Evolutionary conservation across 805 yeast genomes (phyloP).

Genomic region (Torulaspora indica): DNA sequence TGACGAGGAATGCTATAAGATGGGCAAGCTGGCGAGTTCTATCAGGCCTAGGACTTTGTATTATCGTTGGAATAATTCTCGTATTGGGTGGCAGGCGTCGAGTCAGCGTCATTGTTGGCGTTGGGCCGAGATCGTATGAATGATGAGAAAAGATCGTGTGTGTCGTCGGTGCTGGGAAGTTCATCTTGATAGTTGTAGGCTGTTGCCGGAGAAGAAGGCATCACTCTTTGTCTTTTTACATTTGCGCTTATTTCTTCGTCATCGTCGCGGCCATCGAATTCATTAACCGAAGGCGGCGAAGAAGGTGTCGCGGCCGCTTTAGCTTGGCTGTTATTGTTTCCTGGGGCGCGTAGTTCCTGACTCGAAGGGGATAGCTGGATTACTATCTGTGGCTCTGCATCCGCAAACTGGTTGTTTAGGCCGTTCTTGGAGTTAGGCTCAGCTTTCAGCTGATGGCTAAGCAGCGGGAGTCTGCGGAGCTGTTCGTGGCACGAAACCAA

Average conservation of each 20-base stretch:
- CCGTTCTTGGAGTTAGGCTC: not conserved
- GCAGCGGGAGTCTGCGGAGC: constrained; percentile 28
- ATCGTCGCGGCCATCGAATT: constrained; percentile 5
- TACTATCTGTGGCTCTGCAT: constrained; percentile 19
- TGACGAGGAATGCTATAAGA: not conserved
- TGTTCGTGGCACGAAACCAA: constrained; percentile 31
- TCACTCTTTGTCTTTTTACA: constrained; percentile 25
- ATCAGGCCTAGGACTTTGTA: constrained; percentile 6
- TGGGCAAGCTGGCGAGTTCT: constrained; percentile 2
- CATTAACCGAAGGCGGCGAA: constrained; percentile 7
- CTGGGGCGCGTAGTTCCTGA: constrained; percentile 8
- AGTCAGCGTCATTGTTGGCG: constrained; percentile 18
- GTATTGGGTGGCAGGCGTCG: constrained; percentile 30
- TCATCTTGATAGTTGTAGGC: constrained; percentile 27
- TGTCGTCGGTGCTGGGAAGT: constrained; percentile 15
- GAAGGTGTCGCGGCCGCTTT: constrained; percentile 9
- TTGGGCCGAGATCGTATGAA: constrained; percentile 18
- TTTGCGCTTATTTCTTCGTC: constrained; percentile 15
- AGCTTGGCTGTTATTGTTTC: constrained; percentile 3
- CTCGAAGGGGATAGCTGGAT: constrained; percentile 20
- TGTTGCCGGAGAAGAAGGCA: constrained; percentile 35
- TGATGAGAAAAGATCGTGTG: constrained; percentile 27
- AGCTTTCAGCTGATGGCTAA: constrained; percentile 14
- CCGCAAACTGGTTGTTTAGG: constrained; percentile 7
- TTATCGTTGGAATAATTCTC: constrained; percentile 15